A percentile compares a stretch with the other conserved stretches of the same genome.
phyloP scores from a whole-genome alignment of 352 stramenopile species.

The Phytophthora citrophthora region DNA sequence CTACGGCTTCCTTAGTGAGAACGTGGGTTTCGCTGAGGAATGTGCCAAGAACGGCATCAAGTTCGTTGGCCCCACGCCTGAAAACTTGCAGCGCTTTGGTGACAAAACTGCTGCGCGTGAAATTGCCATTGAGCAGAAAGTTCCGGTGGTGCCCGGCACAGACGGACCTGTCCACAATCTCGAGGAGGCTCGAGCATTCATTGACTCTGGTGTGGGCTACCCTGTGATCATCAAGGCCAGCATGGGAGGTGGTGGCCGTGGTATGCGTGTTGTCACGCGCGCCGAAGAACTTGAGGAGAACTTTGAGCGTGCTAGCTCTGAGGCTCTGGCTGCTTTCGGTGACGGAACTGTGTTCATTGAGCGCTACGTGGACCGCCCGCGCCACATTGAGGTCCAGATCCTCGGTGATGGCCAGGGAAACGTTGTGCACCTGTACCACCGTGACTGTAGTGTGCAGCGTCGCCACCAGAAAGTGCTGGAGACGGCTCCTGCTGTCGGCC shows the following conservation, averaged over 20 bases:
- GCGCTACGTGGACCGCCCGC: conserved; percentile 94
- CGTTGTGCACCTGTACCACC: conserved; percentile 95
- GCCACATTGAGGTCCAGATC: conserved; percentile 98
- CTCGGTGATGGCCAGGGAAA: conserved; percentile 95
- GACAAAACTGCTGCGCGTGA: conserved; percentile 91
- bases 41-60: conserved; percentile 93
- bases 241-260: conserved; percentile 96
- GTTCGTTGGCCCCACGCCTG: conserved; percentile 95
- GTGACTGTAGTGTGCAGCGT: conserved; percentile 98
- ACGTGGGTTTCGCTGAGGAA: conserved; percentile 93
- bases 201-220: conserved; percentile 91
- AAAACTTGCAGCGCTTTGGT: conserved; percentile 90
- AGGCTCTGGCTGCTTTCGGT: conserved; percentile 93
- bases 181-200: conserved; percentile 90
- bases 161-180: conserved; percentile 90
- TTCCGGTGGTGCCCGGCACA: conserved; percentile 91
- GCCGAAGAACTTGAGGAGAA: conserved; percentile 89
- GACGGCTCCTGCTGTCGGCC: conserved; percentile 91
- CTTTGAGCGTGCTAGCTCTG: conserved; percentile 86
- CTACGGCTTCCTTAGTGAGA: conserved; percentile 98
- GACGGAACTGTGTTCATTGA: conserved; percentile 97
- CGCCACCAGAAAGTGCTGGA: conserved; percentile 99
- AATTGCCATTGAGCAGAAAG: conserved; percentile 89
- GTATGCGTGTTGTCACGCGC: conserved; percentile 94
- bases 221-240: conserved; percentile 99